Evolutionary conservation across 2,329 filamentous ascomycete species (phyloP), one percentile per base, ranked within the genome.

Genomic region (Colletotrichum acutatum): DNA sequence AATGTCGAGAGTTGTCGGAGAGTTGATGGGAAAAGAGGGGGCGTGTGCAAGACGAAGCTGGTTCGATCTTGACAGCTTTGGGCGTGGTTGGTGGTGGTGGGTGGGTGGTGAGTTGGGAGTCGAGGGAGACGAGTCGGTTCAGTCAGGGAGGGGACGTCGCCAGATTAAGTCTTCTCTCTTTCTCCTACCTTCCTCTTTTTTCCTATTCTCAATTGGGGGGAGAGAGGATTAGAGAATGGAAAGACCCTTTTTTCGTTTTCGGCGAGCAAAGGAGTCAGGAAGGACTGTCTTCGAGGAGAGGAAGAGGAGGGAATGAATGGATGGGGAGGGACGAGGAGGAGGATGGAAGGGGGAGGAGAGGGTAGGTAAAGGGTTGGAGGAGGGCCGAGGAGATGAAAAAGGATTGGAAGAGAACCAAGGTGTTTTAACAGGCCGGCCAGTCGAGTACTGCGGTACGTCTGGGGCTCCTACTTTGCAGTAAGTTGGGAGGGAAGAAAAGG

Each of bases 261-360:
- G 67, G 77, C 77, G 70, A 72, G 66, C 59, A 75, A 78, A 78
- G 79, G 78, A 79, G 82, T 82, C 82, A 83, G 84, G 86, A 88
- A 84, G 83, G 85, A 83, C 81, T 81, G 82, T 82, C 82, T 84
- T 81, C 84, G 61, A n/a, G 83, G 84, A 86, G 84, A 83, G 84
- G 88, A 89, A 84, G 86, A 88, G 85, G 84, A 86, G 84, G 83
- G 84, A 89, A 89, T 84, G 86, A 88, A 86, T 88, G 86, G 85
- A 85, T 84, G 82, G 79, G 79, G 79, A 80, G 79, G 80, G 78
- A 64, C 66, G 70, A 69, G 78, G 79, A 82, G 81, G 82, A 82
- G 80, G 80, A 79, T 75, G 24, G 28, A 80, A 77, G 77, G 78
- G 80, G 76, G 77, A 80, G 75, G 78, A 82, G 80, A 80, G 78